Base-by-base conservation (phyloP, 192 early-diverging fungal genomes). In the Physocladia obscura region DNA sequence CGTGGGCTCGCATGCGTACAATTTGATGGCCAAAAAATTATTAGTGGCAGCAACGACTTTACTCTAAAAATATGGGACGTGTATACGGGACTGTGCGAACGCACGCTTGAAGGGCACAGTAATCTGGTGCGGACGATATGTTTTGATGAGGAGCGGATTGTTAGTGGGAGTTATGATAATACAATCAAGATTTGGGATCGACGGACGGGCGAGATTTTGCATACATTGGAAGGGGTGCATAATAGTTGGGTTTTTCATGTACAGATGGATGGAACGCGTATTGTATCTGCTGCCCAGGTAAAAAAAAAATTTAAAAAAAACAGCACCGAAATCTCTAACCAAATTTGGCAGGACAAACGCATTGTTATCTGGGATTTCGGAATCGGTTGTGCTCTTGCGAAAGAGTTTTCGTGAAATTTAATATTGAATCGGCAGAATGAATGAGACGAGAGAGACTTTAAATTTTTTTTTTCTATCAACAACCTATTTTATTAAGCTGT, bases 221-320 rank as follows among this genome's bases (percentile, higher is more conserved):
- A 96, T 73, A 84, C 87, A 3, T 58, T 73, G 30, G 62, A 26
- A 15, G 49, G 49, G 2, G 59, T 73, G 5, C 94, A 96, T 72
- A 83, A 84, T 4, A 95, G 92, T 75, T 97, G 95, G 94, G 93
- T 98, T 3, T 98, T 97, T 87, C 93, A 97, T 80, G 90, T 98
- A 13, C 91, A 93, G 67, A 92, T 95, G 72, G 89, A 89, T 37
- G 76, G 81, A 3, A 88, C 83, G 35, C 89, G 86, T 64, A 94
- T 98, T 58, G 87, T 98, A 61, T 90, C 78, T 63, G 76, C 83
- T 3, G 88, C 87, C 57, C 90, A 89, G 77, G 90, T 84, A 63
- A 62, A 68, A 8, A 39, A 32, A 22, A 0, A 26, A 67, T 27
- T 67, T 15, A 6, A 6, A 11, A 17, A 30, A 34, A 6, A 6